Conservation (phyloP, 2,329 filamentous ascomycete genomes). For the Exophiala viscosa region DNA sequence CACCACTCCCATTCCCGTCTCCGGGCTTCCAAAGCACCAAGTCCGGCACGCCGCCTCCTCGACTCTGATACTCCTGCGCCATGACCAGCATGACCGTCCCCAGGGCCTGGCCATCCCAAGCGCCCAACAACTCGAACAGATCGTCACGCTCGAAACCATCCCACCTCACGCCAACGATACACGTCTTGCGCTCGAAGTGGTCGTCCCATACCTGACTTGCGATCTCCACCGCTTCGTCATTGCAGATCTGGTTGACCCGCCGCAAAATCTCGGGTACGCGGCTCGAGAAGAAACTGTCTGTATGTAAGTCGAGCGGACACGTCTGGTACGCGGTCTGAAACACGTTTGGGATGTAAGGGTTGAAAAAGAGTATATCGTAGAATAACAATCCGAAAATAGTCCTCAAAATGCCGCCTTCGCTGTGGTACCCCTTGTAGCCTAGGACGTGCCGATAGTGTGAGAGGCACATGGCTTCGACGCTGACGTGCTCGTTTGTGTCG, state of each 20-base stretch:
- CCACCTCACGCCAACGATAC: conserved; percentile 91
- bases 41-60: conserved; percentile 87
- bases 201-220: conserved; percentile 65
- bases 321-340: conserved; percentile 96
- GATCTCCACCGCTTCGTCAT: conserved; percentile 68
- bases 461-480: conserved; percentile 91
- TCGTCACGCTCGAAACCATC: conserved; percentile 70
- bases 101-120: conserved; percentile 76
- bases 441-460: conserved; percentile 69
- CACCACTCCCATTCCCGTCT: conserved; percentile 21
- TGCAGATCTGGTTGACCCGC: conserved; percentile 79
- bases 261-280: conserved; percentile 87
- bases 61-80: conserved; percentile 86
- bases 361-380: conserved; percentile 82
- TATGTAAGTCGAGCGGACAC: conserved; percentile 86
- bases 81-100: conserved; percentile 87
- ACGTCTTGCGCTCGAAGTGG: conserved; percentile 69
- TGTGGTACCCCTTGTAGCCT: conserved; percentile 93
- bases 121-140: conserved; percentile 70
- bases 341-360: conserved; percentile 79
- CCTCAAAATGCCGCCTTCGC: conserved; percentile 86
- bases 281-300: conserved; percentile 83
- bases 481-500: conserved; percentile 68
- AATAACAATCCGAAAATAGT: conserved; percentile 89
- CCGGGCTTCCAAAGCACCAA: conserved; percentile 74